Base-by-base conservation (phyloP, 306 rosid genomes). In the Senna siamea region DNA sequence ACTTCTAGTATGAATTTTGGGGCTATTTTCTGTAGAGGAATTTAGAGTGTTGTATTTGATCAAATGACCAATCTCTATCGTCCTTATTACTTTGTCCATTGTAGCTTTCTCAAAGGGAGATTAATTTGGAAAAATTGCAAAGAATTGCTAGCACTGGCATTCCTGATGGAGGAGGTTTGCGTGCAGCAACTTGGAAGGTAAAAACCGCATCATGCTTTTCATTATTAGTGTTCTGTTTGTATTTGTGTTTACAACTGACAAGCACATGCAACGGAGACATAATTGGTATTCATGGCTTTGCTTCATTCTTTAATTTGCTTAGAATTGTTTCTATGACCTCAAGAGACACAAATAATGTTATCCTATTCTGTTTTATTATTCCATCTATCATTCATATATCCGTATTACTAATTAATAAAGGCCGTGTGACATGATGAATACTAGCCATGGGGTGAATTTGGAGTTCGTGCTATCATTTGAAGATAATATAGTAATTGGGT, bases 111-210 rank as follows among this genome's bases (percentile, higher is more conserved):
- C 84, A 28, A 66, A 76, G 54, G 14, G 89, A 87, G 88, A 81
- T 92, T 34, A 87, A 87, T 76, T 79, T 92, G 84, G 96, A 92
- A 34, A 87, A 86, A 79, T 76, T 87, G 68, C 97, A 87, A 73
- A 86, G 96, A 83, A 80, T 86, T 81, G 88, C 92, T 4, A 76
- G 82, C 79, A 72, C 85, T 55, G 96, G 97, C 55, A 85, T 89
- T 81, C 92, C 87, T 5, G 81, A 89, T 76, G 96, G 83, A 77
- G 96, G 90, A 69, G 81, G 88, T 70, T 83, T 89, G 84, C 88
- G 92, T 6, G 91, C 93, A 22, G 85, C 82, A 3, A 64, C 82
- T 56, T 89, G 96, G 97, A 92, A 92, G 97, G 97, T 92, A 79
- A 11, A 43, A 8, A 6, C 3, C 48, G n/a, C 32, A 41, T 22